A percentile compares a stretch with the other conserved stretches of the same genome.
These are phyloP conservation scores for Cercospora sp. DNA, from an alignment of 2,329 filamentous ascomycete species.

Conservation along the genomic window DNA sequence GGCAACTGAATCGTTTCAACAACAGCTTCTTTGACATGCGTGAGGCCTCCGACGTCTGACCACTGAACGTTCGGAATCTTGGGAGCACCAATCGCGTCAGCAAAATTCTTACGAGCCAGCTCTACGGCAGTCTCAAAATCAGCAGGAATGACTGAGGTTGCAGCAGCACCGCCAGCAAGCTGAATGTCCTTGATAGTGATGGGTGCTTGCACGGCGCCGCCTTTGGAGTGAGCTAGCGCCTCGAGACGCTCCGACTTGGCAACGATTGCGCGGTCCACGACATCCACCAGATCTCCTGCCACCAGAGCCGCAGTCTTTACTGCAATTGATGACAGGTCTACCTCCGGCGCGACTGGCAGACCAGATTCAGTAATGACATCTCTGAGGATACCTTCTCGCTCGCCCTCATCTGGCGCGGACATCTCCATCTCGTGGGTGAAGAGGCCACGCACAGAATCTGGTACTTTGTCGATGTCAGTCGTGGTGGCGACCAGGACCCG, in stretches of 20 bases:
- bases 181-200: slow-evolving; percentile 77
- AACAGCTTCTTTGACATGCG: slow-evolving; percentile 94
- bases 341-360: slow-evolving; percentile 75
- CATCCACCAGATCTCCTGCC: slow-evolving; percentile 85
- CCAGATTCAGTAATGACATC: slow-evolving; percentile 75
- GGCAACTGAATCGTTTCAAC: slow-evolving; percentile 95
- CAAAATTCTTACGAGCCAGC: slow-evolving; percentile 94
- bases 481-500: slow-evolving; percentile 90
- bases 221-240: slow-evolving; percentile 59
- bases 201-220: slow-evolving; percentile 31
- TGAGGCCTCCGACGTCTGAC: slow-evolving; percentile 91
- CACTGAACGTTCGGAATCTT: slow-evolving; percentile 97
- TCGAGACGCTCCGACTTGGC: slow-evolving; percentile 76
- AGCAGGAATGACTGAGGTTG: slow-evolving; percentile 72
- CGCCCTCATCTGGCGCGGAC: slow-evolving; percentile 85
- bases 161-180: slow-evolving; percentile 77
- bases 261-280: slow-evolving; percentile 83
- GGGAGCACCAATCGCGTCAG: slow-evolving; percentile 92
- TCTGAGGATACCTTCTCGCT: slow-evolving; percentile 82
- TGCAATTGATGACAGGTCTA: slow-evolving; percentile 81
- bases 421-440: slow-evolving; percentile 97
- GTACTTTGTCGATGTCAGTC: slow-evolving; percentile 90
- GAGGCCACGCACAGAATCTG: slow-evolving; percentile 82
- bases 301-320: slow-evolving; percentile 95
- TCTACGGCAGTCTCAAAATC: slow-evolving; percentile 95